Evolutionary conservation across 108 stramenopile genomes (phyloP).

Genomic region (Cyclostephanos invisitatus): DNA sequence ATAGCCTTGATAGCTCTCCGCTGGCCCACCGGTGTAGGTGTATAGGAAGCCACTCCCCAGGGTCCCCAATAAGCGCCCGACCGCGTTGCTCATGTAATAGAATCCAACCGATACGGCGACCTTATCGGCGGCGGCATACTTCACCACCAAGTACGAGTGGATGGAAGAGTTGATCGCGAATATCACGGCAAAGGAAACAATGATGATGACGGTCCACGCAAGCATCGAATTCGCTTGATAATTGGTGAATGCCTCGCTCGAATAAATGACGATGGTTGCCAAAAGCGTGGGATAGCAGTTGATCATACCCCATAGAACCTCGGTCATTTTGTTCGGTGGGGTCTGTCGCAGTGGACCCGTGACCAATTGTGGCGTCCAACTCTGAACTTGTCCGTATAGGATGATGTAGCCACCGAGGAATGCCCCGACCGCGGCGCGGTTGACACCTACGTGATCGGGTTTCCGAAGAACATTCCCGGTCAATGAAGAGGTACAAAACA

Average conservation of each 20-base stretch:
- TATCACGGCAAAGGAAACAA: constrained; percentile 85
- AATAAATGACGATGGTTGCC: constrained; percentile 58
- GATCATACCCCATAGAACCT: constrained; percentile 83
- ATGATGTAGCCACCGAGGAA: constrained; percentile 94
- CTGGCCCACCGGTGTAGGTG: constrained; percentile 80
- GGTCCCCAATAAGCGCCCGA: constrained; percentile 87
- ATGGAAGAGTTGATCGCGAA: constrained; percentile 95
- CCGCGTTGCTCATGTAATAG: constrained; percentile 97
- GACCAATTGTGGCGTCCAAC: constrained; percentile 90
- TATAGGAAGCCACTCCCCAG: constrained; percentile 89
- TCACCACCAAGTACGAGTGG: constrained; percentile 93
- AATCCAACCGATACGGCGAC: constrained; percentile 91
- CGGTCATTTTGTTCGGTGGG: constrained; percentile 85
- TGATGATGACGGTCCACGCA: constrained; percentile 63
- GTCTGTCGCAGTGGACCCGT: constrained; percentile 82
- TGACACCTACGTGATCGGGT: constrained; percentile 42
- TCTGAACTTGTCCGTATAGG: constrained; percentile 93
- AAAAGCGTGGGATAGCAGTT: constrained; percentile 79
- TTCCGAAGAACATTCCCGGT: background rate
- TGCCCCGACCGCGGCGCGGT: constrained; percentile 82
- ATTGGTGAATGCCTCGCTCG: constrained; percentile 55
- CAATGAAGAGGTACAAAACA: background rate
- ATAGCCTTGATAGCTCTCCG: constrained; percentile 40
- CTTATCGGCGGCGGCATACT: constrained; percentile 89
- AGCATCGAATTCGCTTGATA: constrained; percentile 64